Conservation (phyloP, 2,329 filamentous ascomycete genomes). For the Paecilomyces niveus region DNA sequence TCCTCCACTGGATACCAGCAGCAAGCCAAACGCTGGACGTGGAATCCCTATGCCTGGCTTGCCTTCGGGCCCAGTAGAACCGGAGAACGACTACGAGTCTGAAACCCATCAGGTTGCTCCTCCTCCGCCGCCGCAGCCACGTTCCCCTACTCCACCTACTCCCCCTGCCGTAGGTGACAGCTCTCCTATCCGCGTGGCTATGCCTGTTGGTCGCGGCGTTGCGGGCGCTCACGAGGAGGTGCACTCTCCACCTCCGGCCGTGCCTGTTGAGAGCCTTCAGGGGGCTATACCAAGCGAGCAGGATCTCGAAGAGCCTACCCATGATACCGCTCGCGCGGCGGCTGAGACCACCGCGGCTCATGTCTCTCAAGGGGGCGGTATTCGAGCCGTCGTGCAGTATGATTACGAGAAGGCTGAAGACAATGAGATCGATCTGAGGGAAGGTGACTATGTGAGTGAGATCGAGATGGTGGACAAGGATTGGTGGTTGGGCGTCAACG, state of each 20-base stretch:
- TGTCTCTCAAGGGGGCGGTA: conserved; percentile 49
- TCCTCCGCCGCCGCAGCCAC: conserved; percentile 39
- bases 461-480: conserved; percentile 98
- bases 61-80: conserved; percentile 50
- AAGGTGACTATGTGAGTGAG: conserved; percentile 81
- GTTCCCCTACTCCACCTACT: conserved; percentile 43
- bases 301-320: conserved; percentile 55
- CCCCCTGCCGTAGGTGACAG: conserved; percentile 44
- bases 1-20: conserved; percentile 59
- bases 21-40: conserved; percentile 59
- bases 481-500: conserved; percentile 97
- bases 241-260: conserved; percentile 30
- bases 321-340: conserved; percentile 55
- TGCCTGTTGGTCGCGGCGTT: conserved; percentile 66
- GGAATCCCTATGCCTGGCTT: conserved; percentile 75
- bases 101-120: conserved; percentile 27
- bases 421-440: conserved; percentile 85
- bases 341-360: conserved; percentile 48
- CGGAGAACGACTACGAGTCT: conserved; percentile 41
- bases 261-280: conserved; percentile 60
- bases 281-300: conserved; percentile 57
- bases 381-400: conserved; percentile 75
- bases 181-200: conserved; percentile 78
- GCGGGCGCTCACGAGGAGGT: conserved; percentile 37
- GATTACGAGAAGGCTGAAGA: conserved; percentile 98